Base-by-base conservation (phyloP, 495 filamentous ascomycete species). In the Hamigera avellanea region DNA sequence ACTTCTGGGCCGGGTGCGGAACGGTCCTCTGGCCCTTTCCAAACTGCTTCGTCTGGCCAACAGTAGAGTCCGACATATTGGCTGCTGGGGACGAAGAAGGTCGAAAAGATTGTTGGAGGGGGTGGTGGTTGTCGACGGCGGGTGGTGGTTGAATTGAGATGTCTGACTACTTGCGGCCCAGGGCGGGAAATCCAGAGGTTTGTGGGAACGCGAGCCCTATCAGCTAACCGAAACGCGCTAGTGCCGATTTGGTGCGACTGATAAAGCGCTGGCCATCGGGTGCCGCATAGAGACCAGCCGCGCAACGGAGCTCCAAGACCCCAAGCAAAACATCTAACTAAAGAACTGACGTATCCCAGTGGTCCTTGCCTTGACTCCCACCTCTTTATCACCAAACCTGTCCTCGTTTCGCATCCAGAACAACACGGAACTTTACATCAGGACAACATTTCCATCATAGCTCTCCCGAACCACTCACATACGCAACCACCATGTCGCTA, bases 11-110 rank as follows among this genome's bases (percentile, higher is more conserved):
- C 57, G 73, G 66, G 60, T 78, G 71, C 54, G 84, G 84, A 61
- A 98, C 76, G 64, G 79, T 73, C 70, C 91, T 80, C 70, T 86
- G 83, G 69, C 84, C 83, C 79, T 93, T 95, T 72, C 85, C 88
- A 76, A 95, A 95, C 72, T 79, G 85, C 83, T 95, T 94, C 69
- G 83, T 85, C 70, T 78, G 62, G 60, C 59, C 57, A 58, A 57
- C 53, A 49, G 52, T 54, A 52, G 54, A 47, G 57, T 67, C 72
- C 76, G 80, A 82, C 78, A 83, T 85, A 61, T 62, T 66, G 59
- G 56, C 62, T 61, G 55, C 52, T 58, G 57, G 51, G 43, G 64
- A 62, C 62, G 61, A 66, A 66, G 58, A 44, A 41, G 41, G 44
- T 40, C 40, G 45, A 54, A 55, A 53, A 53, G 50, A 52, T 49